These are phyloP conservation scores for Termitomyces sp. DNA, from an alignment of 768 basidiomycete species.

Conservation along the genomic window DNA sequence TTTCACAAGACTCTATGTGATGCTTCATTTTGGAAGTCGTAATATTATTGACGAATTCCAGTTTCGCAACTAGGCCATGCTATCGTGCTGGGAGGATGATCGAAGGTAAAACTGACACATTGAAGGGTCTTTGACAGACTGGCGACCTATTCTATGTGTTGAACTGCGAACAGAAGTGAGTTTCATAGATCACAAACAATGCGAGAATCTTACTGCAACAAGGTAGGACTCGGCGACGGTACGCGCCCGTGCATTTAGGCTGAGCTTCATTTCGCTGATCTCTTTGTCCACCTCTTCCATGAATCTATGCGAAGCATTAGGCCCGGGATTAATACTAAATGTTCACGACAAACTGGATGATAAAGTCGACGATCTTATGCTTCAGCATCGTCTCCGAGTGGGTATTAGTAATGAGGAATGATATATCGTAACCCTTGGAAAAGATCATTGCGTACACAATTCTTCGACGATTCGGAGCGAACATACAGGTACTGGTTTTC, in stretches of 20 bases:
- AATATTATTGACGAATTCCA: not conserved
- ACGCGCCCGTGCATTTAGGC: constrained; percentile 91
- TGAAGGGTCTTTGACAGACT: not conserved
- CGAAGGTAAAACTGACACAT: not conserved
- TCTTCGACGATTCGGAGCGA: not conserved
- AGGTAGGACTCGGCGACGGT: constrained; percentile 97
- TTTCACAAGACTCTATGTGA: not conserved
- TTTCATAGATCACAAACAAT: not conserved
- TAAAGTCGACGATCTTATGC: constrained; percentile 99
- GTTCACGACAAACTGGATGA: constrained; percentile 74
- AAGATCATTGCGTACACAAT: not conserved
- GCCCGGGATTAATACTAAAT: not conserved
- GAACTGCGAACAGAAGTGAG: constrained; percentile 24
- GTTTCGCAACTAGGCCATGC: not conserved
- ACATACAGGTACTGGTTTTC: constrained; percentile 86
- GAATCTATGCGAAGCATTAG: constrained; percentile 47
- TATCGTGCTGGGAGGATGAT: not conserved
- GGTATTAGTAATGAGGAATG: constrained; percentile 95
- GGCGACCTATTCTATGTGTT: constrained; percentile 24
- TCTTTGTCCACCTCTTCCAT: constrained; percentile 99
- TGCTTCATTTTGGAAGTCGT: not conserved
- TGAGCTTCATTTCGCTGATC: constrained; percentile 99
- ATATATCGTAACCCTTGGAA: constrained; percentile 94
- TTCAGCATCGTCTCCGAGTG: constrained; percentile 99
- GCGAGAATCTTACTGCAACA: constrained; percentile 58